Conservation (phyloP, 2,329 filamentous ascomycete species). For the Phoma sp. region DNA sequence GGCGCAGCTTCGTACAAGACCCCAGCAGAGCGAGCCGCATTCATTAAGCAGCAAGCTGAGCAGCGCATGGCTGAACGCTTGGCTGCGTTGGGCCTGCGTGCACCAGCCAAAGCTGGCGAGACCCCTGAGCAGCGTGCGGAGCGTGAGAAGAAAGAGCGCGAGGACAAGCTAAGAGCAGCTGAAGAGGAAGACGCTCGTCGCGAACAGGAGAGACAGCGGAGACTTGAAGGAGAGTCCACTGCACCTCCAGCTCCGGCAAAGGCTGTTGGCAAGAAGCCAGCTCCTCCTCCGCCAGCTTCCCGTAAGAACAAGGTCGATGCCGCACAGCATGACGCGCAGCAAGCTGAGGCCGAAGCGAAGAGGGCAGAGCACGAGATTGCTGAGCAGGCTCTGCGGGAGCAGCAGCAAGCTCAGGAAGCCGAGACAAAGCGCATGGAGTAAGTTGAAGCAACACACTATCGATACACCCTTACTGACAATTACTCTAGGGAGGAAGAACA, state of each 20-base stretch:
- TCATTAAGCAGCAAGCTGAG: slow-evolving; percentile 96
- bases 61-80: slow-evolving; percentile 96
- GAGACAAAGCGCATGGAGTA: slow-evolving; percentile 83
- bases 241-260: slow-evolving; percentile 62
- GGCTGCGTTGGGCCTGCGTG: slow-evolving; percentile 89
- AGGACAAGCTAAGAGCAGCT: slow-evolving; percentile 84
- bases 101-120: slow-evolving; percentile 79
- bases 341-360: slow-evolving; percentile 61
- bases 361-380: slow-evolving; percentile 62
- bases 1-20: slow-evolving; percentile 82
- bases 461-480: slow-evolving; percentile 27
- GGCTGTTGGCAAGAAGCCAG: slow-evolving; percentile 56
- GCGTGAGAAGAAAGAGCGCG: slow-evolving; percentile 84
- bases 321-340: slow-evolving; percentile 62
- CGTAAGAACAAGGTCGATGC: slow-evolving; percentile 70
- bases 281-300: slow-evolving; percentile 74
- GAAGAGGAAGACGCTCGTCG: slow-evolving; percentile 92
- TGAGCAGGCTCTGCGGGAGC: slow-evolving; percentile 65
- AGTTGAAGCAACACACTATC: slow-evolving; percentile 50
- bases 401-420: slow-evolving; percentile 76
- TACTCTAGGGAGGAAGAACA: slow-evolving; percentile 70
- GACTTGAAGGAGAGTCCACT: slow-evolving; percentile 77
- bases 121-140: slow-evolving; percentile 83
- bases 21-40: slow-evolving; percentile 90
- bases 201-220: slow-evolving; percentile 83